Conservation (phyloP, 306 rosid genomes). For the Trichosanthes cucumerina region DNA sequence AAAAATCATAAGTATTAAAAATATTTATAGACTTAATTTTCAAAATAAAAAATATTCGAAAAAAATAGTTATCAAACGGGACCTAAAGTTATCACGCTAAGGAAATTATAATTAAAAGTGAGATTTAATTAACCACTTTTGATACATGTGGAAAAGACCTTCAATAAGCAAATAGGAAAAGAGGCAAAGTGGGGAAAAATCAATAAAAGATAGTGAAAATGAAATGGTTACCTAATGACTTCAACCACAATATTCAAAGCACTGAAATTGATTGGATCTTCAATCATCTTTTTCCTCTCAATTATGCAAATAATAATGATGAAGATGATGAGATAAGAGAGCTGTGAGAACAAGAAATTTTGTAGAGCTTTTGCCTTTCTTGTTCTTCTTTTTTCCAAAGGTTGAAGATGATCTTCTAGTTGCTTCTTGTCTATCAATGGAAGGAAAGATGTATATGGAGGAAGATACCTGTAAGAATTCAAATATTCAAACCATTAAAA, state of each 20-base stretch:
- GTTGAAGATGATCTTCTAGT: neutral
- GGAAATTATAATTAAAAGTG: no score
- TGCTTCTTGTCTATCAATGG: conserved; percentile 15
- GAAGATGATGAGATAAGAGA: conserved; percentile 45
- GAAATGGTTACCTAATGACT: conserved; percentile 32
- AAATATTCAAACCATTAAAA: neutral
- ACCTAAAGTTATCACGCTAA: no score
- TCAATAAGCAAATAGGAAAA: neutral
- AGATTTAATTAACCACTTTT: no score
- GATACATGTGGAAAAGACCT: neutral
- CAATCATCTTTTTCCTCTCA: conserved; percentile 40
- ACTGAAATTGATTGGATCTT: conserved; percentile 66
- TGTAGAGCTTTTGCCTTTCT: conserved; percentile 18
- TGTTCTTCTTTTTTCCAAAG: neutral
- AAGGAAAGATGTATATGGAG: conserved; percentile 40
- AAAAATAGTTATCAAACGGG: no score
- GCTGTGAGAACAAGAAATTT: conserved; percentile 34
- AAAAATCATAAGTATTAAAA: no score
- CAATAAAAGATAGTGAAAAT: neutral
- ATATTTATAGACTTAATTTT: no score
- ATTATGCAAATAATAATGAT: conserved; percentile 50
- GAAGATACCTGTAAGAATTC: conserved; percentile 45
- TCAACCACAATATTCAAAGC: conserved; percentile 42
- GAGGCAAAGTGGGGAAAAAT: neutral
- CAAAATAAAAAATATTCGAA: no score